A percentile compares a stretch with the other conserved stretches of the same genome.
phyloP scores from a whole-genome alignment of 371 early-diverging fungal genomes.

The Zancudomyces culisetae region DNA sequence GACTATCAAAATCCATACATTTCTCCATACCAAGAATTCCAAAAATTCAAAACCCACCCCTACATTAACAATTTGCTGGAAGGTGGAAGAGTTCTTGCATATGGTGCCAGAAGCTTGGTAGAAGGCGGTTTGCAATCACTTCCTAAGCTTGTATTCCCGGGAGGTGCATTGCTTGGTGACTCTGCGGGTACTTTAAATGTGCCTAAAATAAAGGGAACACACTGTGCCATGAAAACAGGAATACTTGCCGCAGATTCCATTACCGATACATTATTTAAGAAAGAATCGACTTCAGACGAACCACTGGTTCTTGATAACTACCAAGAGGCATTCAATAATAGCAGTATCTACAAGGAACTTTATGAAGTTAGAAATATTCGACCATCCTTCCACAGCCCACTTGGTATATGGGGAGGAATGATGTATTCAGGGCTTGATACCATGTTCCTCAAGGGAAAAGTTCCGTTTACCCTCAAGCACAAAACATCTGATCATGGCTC shows the following conservation, averaged over 20 bases:
- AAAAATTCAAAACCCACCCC: slow-evolving; percentile 89
- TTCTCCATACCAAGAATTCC: slow-evolving; percentile 92
- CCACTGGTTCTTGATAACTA: slow-evolving; percentile 51
- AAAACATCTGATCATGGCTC: slow-evolving; percentile 62
- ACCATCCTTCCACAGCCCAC: slow-evolving; percentile 80
- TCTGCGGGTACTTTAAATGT: slow-evolving; percentile 94
- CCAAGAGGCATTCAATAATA: slow-evolving; percentile 59
- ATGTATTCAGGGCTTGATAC: slow-evolving; percentile 79
- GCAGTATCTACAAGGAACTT: slow-evolving; percentile 88
- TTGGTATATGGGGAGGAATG: slow-evolving; percentile 79
- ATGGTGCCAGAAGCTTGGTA: slow-evolving; percentile 90
- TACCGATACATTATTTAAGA: slow-evolving; percentile 38
- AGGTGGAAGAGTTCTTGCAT: slow-evolving; percentile 81
- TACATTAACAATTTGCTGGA: slow-evolving; percentile 55
- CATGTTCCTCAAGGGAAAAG: slow-evolving; percentile 66
- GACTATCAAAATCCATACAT: slow-evolving; percentile 91
- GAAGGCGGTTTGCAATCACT: slow-evolving; percentile 89
- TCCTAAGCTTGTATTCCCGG: slow-evolving; percentile 87
- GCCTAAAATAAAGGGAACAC: slow-evolving; percentile 97
- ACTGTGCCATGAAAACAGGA: slow-evolving; percentile 95
- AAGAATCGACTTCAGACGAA: slow-evolving; percentile 16
- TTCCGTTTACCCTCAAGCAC: slow-evolving; percentile 90
- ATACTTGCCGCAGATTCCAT: slow-evolving; percentile 77
- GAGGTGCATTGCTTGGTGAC: slow-evolving; percentile 91
- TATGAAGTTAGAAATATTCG: slow-evolving; percentile 76